These are phyloP conservation scores for Pholiota adiposa DNA, from an alignment of 1,284 basidiomycete genomes.

Conservation along the genomic window DNA sequence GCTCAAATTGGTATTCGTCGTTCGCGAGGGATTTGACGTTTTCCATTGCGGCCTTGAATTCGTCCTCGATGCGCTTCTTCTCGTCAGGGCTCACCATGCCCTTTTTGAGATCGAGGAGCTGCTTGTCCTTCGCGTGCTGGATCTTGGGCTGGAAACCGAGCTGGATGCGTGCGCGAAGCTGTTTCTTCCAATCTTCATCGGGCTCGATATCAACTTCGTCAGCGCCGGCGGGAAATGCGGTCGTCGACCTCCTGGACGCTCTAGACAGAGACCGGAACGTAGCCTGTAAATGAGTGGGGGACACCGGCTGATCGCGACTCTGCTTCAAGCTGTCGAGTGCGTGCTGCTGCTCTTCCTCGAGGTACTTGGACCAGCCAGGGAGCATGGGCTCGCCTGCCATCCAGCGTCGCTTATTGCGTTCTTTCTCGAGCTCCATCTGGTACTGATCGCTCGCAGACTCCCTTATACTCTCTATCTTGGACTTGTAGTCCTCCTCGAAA, in stretches of 20 bases:
- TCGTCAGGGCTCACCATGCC: slow-evolving; percentile 21
- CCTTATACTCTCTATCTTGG: slow-evolving; percentile 42
- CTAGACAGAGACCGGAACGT: slow-evolving; percentile 5
- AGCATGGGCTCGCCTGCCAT: slow-evolving; percentile 38
- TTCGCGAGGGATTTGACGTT: background rate
- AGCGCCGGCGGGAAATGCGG: slow-evolving; percentile 2
- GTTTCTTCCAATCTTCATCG: slow-evolving; percentile 6
- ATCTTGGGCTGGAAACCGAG: slow-evolving; percentile 8
- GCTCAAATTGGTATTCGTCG: slow-evolving; percentile 42
- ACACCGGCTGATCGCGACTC: slow-evolving; percentile 6
- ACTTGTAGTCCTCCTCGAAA: slow-evolving; percentile 40
- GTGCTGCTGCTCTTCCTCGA: slow-evolving; percentile 43
- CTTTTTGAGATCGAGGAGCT: background rate
- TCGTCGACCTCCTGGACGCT: background rate
- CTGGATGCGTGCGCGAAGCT: slow-evolving; percentile 1
- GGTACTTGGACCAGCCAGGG: slow-evolving; percentile 39
- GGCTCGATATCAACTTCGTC: slow-evolving; percentile 4
- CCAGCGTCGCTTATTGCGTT: slow-evolving; percentile 47
- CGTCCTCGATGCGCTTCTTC: slow-evolving; percentile 1
- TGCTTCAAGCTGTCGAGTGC: slow-evolving; percentile 27
- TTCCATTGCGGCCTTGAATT: background rate
- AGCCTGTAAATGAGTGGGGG: slow-evolving; percentile 7
- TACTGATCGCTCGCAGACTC: slow-evolving; percentile 46
- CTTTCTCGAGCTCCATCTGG: slow-evolving; percentile 41
- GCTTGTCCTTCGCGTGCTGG: slow-evolving; percentile 8